These are phyloP conservation scores for Lentinula lateritia DNA, from an alignment of 768 basidiomycete genomes.

Conservation along the genomic window DNA sequence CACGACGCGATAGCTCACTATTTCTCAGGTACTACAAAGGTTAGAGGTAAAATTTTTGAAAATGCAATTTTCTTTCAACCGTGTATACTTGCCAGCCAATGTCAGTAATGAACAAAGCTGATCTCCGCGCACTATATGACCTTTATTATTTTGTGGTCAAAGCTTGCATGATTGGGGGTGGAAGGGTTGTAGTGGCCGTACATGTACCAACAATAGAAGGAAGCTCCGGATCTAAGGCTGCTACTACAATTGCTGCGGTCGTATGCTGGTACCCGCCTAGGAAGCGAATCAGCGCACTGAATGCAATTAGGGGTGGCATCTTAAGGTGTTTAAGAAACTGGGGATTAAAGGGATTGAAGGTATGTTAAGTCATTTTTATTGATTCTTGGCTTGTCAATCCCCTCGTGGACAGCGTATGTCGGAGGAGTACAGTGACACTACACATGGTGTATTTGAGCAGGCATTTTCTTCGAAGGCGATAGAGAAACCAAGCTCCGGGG, in stretches of 20 bases:
- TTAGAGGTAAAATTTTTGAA: neutral
- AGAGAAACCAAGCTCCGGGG: neutral
- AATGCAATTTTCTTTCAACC: neutral
- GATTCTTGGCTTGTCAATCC: neutral
- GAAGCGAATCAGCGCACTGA: neutral
- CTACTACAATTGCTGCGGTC: neutral
- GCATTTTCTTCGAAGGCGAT: neutral
- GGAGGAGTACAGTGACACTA: neutral
- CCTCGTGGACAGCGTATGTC: neutral
- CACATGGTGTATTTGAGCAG: neutral
- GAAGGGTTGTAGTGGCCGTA: neutral
- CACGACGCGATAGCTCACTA: neutral
- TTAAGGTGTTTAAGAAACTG: neutral
- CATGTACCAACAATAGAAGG: neutral
- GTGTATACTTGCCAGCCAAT: neutral
- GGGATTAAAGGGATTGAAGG: neutral
- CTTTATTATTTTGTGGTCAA: neutral
- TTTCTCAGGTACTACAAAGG: neutral
- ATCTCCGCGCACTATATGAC: neutral
- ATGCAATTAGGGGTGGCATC: neutral
- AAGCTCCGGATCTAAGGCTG: neutral
- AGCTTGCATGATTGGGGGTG: neutral
- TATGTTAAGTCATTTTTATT: neutral
- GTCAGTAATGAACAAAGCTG: neutral
- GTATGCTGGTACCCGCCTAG: slow-evolving; percentile 2